A percentile compares a stretch with the other conserved stretches of the same genome.
phyloP scores from a whole-genome alignment of 2,329 filamentous ascomycete species.

The Venturiaceae sp. region DNA sequence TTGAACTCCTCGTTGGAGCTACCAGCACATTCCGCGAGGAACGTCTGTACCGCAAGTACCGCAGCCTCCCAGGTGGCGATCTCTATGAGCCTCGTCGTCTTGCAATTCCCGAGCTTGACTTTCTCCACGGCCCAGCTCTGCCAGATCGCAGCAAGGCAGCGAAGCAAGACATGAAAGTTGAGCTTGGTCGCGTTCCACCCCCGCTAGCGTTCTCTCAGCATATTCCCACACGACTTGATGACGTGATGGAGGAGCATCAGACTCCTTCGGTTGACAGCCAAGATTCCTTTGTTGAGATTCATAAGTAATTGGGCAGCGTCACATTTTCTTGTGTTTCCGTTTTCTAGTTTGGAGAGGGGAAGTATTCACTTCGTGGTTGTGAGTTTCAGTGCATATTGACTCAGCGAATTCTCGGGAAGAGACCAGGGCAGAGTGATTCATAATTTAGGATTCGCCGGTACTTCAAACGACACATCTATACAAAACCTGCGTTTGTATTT shows the following conservation, averaged over 20 bases:
- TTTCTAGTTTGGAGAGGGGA: neutral
- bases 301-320: neutral
- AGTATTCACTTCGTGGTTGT: too few species aligned
- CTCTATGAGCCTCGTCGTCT: neutral
- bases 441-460: too few species aligned
- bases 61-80: neutral
- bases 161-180: neutral
- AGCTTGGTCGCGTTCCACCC: neutral
- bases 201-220: neutral
- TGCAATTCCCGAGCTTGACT: conserved; percentile 2
- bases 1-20: neutral
- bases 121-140: neutral
- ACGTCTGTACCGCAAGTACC: conserved; percentile 7
- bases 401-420: too few species aligned
- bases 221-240: neutral
- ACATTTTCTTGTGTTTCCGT: neutral
- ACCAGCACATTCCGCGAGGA: conserved; percentile 7
- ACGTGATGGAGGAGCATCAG: neutral
- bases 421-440: too few species aligned
- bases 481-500: too few species aligned
- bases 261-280: neutral
- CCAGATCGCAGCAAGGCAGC: neutral
- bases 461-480: too few species aligned
- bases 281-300: conserved; percentile 2
- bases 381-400: too few species aligned